Evolutionary conservation across 179 eudicot genomes (phyloP).

Genomic region (Dionaea muscipula): DNA sequence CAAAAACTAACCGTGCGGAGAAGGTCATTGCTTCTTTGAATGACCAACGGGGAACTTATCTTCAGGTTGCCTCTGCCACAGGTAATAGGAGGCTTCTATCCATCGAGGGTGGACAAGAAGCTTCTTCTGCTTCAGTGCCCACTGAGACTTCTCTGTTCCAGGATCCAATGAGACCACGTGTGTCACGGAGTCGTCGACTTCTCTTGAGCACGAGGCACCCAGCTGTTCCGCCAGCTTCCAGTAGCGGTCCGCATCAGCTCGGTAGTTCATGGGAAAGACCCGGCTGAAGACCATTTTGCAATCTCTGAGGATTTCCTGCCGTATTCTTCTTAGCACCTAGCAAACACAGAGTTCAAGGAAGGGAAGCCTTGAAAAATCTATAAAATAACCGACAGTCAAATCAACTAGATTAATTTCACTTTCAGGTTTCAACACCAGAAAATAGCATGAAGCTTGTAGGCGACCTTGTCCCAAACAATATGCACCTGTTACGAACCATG

Average conservation of each 20-base stretch:
- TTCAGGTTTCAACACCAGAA: too few relatives aligned
- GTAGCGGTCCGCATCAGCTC: constrained; percentile 31
- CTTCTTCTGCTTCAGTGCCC: constrained; percentile 57
- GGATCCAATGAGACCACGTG: constrained; percentile 53
- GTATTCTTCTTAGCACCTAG: constrained; percentile 40
- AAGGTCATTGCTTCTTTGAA: constrained; percentile 6
- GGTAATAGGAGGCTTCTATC: constrained; percentile 57
- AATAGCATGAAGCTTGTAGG: too few relatives aligned
- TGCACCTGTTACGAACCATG: too few relatives aligned
- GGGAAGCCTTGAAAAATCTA: background rate
- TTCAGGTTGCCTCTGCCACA: constrained; percentile 65
- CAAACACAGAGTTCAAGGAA: background rate
- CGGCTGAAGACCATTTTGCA: constrained; percentile 66
- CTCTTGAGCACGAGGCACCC: constrained; percentile 57
- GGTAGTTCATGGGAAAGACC: constrained; percentile 34
- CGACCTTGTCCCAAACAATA: too few relatives aligned
- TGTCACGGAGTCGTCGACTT: constrained; percentile 42
- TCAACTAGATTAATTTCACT: background rate
- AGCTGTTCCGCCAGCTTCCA: constrained; percentile 71
- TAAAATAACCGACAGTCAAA: background rate
- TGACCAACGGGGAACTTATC: constrained; percentile 48
- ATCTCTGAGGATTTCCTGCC: constrained; percentile 46
- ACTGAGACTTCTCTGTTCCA: constrained; percentile 58
- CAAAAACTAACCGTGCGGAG: background rate
- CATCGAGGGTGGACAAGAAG: constrained; percentile 55